Conservation (phyloP, 2,329 filamentous ascomycete genomes). For the Zymoseptoria pseudotritici region DNA sequence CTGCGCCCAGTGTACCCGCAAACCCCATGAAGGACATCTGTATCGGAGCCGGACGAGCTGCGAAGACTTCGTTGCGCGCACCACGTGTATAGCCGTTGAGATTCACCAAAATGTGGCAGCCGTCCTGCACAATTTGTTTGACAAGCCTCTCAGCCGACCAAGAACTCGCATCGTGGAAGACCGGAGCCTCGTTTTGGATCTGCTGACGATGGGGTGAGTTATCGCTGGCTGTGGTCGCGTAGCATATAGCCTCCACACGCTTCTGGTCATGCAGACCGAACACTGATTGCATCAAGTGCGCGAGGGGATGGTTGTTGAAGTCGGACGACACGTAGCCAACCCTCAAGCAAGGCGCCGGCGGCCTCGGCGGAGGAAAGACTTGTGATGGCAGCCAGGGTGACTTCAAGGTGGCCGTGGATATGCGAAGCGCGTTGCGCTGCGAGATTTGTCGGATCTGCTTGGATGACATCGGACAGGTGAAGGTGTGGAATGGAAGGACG, state of each 20-base stretch:
- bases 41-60: conserved; percentile 84
- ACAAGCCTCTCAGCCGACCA: conserved; percentile 83
- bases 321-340: conserved; percentile 96
- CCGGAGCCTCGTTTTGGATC: conserved; percentile 85
- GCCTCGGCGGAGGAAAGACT: conserved; percentile 77
- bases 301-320: conserved; percentile 96
- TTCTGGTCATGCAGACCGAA: conserved; percentile 78
- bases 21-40: conserved; percentile 99
- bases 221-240: conserved; percentile 89
- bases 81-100: conserved; percentile 97
- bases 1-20: conserved; percentile 86
- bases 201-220: conserved; percentile 81
- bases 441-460: conserved; percentile 91
- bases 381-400: conserved; percentile 76
- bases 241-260: conserved; percentile 80
- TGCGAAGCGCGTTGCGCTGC: conserved; percentile 85
- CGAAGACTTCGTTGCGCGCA: conserved; percentile 95
- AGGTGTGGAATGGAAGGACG: conserved; percentile 93
- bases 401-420: conserved; percentile 81
- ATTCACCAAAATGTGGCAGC: conserved; percentile 91
- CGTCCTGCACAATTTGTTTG: conserved; percentile 75
- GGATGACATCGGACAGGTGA: conserved; percentile 86
- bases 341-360: conserved; percentile 75
- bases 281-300: conserved; percentile 97
- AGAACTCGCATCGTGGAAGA: conserved; percentile 78